A percentile compares a stretch with the other conserved stretches of the same genome.
Evolutionary conservation across 1,284 basidiomycete species (phyloP).

Genomic region (Singerocomus inundabilis): DNA sequence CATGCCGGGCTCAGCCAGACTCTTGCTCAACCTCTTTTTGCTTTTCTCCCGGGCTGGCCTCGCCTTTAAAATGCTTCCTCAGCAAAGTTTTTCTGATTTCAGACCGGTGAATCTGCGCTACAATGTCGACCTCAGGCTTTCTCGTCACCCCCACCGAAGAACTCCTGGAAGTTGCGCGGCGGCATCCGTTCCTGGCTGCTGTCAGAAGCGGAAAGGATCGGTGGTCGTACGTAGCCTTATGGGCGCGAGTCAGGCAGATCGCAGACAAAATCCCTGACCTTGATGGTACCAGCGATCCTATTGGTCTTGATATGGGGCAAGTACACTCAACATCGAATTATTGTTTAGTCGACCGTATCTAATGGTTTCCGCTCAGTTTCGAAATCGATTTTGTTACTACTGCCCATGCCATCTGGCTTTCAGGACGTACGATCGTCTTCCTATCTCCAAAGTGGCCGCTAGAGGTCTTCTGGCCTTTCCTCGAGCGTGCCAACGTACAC

Average conservation of each 20-base stretch:
- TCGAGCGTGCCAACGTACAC: conserved; percentile 22
- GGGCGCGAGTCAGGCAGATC: conserved; percentile 28
- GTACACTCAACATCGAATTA: background rate
- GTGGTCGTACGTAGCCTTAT: conserved; percentile 33
- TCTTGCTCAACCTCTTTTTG: too few species aligned
- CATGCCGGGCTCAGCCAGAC: too few species aligned
- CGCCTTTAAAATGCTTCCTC: background rate
- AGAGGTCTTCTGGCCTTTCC: conserved; percentile 21
- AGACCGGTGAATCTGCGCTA: background rate
- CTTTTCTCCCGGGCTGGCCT: conserved; percentile 21
- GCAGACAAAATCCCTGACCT: conserved; percentile 22
- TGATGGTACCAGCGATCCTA: conserved; percentile 21
- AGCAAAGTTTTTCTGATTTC: background rate
- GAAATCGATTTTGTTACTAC: conserved; percentile 30
- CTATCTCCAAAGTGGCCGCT: conserved; percentile 25
- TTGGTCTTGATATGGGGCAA: conserved; percentile 27
- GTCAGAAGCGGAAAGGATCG: conserved; percentile 18
- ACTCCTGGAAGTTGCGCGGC: conserved; percentile 31
- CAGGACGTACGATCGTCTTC: conserved; percentile 30
- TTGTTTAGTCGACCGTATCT: background rate
- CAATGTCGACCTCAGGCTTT: conserved; percentile 10
- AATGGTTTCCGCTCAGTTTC: conserved; percentile 16
- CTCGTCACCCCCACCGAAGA: conserved; percentile 30
- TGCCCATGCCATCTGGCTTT: conserved; percentile 32
- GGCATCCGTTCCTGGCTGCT: conserved; percentile 25